Evolutionary conservation across 164 flowering plant genomes (phyloP).

Genomic region (Cinnamomum chago): DNA sequence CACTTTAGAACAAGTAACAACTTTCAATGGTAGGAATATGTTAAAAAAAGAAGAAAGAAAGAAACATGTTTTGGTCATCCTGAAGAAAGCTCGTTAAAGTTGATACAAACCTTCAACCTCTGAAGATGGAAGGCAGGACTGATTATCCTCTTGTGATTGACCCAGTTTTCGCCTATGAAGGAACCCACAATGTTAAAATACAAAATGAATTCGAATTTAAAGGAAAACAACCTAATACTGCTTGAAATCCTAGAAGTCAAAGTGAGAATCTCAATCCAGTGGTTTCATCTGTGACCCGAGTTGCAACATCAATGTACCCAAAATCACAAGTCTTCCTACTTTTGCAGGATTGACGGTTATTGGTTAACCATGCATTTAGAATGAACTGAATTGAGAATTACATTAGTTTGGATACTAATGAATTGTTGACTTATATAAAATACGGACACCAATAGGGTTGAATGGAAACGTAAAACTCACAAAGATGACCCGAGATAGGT

Average conservation of each 20-base stretch:
- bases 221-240: too few relatives aligned
- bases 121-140: conserved; percentile 27
- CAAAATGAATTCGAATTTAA: not conserved
- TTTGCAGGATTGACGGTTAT: not conserved
- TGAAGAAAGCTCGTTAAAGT: not conserved
- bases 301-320: not conserved
- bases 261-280: not conserved
- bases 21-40: not conserved
- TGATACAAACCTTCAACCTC: conserved; percentile 23
- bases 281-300: too few relatives aligned
- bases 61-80: too few relatives aligned
- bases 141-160: conserved; percentile 23
- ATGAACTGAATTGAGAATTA: not conserved
- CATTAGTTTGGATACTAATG: not conserved
- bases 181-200: not conserved
- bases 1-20: not conserved
- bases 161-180: conserved; percentile 24
- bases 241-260: not conserved
- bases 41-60: too few relatives aligned
- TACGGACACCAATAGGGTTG: too few relatives aligned
- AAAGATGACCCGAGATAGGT: too few relatives aligned
- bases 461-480: too few relatives aligned
- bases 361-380: not conserved
- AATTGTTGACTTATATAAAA: too few relatives aligned
- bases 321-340: not conserved